Evolutionary conservation across 148 eudicot genomes (phyloP).

Genomic region (Rhododendron ovatum): DNA sequence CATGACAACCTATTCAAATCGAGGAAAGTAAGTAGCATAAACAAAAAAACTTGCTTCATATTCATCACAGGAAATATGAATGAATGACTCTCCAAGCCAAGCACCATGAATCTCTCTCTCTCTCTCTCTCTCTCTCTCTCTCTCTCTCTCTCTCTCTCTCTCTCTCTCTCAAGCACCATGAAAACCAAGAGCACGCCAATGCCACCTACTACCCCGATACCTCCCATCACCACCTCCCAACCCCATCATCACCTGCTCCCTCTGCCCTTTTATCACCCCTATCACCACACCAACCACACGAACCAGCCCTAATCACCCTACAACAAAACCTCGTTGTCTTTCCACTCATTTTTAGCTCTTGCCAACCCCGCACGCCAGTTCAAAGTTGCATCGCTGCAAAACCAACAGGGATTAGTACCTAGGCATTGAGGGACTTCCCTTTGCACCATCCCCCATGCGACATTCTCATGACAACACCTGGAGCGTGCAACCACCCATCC

Average conservation of each 20-base stretch:
- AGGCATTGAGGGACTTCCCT: not conserved
- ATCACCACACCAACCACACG: not conserved
- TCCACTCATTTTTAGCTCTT: not conserved
- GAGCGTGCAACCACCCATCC: not conserved
- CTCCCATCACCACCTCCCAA: not conserved
- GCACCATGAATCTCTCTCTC: not conserved
- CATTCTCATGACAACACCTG: not conserved
- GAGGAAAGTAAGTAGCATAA: not conserved
- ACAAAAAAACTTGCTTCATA: not conserved
- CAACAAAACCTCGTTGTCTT: not conserved
- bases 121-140: too few relatives aligned
- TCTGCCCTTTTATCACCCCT: not conserved
- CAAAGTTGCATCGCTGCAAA: not conserved
- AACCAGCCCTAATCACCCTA: not conserved
- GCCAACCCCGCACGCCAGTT: not conserved
- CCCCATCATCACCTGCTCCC: not conserved
- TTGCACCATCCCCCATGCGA: not conserved
- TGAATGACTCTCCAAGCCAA: not conserved
- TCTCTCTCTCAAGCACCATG: not conserved
- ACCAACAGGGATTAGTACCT: not conserved
- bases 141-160: not conserved
- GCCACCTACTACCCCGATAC: not conserved
- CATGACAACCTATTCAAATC: not conserved
- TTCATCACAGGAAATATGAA: not conserved
- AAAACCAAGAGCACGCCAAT: not conserved